Evolutionary conservation across 2,329 filamentous ascomycete genomes (phyloP), one percentile per base, ranked within the genome.

Genomic region (Colletotrichum magnum): DNA sequence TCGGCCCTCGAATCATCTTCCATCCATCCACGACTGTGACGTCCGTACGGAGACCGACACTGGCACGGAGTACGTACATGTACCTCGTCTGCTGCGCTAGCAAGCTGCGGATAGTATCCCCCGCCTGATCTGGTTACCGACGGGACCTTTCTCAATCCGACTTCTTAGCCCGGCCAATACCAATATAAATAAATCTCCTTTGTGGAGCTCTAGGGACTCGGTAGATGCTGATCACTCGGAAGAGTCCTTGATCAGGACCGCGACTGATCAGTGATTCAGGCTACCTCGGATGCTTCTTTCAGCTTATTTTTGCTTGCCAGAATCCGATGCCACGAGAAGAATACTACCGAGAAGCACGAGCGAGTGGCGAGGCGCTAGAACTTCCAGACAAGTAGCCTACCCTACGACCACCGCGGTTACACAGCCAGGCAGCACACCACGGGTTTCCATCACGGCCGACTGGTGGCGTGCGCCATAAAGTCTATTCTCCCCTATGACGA

Each of bases 181-280:
- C 50, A 69, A 69, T 39, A 51, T 52, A n/a, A 61, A 60, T 60
- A 69, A 69, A 69, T 66, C 66, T 66, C 56, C 62, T 57, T 16
- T 48, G 67, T 59, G 62, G 67, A 41, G 32, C 54, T 48, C 41
- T 21, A 47, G 56, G 61, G 32, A 66, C 63, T 66, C 62, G 66
- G 61, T 59, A 61, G 56, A 66, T 57, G 66, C 50, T 69, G 67
- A 66, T 69, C 62, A 60, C 57, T 61, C 62, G 56, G 62, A 66
- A 57, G n/a, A 10, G 62, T 26, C 56, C 67, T 69, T 57, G 66
- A 15, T 13, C 45, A 52, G 57, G 50, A 32, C 32, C 45, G 36
- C 32, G 16, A 65, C 67, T 59, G 62, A 69, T 60, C 60, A 59
- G 62, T 59, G 62, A 69, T 60, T 66, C 66, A 60, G 62, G 60